These are phyloP conservation scores for Kwoniella sp. DNA, from an alignment of 768 basidiomycete species.

Conservation along the genomic window DNA sequence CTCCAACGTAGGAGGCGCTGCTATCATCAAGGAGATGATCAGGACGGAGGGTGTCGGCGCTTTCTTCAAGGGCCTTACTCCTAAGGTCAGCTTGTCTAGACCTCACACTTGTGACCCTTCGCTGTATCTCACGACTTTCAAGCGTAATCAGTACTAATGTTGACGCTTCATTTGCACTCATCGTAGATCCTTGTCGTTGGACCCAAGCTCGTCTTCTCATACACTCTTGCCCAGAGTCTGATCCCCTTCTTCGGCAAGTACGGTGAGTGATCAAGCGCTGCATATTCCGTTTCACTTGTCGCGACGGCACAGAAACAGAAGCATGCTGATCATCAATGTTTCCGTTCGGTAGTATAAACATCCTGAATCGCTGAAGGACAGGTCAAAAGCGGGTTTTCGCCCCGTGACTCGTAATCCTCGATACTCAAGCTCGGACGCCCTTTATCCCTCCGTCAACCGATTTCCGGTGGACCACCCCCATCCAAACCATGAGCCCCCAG, in stretches of 20 bases:
- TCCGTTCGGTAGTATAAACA: neutral
- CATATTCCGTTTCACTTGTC: too few species aligned
- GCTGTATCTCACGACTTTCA: neutral
- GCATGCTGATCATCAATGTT: neutral
- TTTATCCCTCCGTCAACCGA: too few species aligned
- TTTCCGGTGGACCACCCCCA: too few species aligned
- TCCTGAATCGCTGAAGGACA: neutral
- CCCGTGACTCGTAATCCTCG: too few species aligned
- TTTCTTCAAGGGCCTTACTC: slow-evolving; percentile 96
- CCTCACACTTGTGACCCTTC: neutral
- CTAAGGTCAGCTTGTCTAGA: slow-evolving; percentile 68
- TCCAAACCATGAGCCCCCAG: too few species aligned
- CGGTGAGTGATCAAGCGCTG: slow-evolving; percentile 53
- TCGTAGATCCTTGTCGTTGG: slow-evolving; percentile 90
- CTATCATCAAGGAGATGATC: slow-evolving; percentile 80
- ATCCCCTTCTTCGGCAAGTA: slow-evolving; percentile 90
- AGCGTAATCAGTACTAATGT: neutral
- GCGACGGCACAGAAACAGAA: too few species aligned
- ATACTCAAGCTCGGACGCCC: too few species aligned
- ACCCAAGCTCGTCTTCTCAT: slow-evolving; percentile 96
- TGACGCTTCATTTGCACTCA: neutral
- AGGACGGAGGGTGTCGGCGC: slow-evolving; percentile 79
- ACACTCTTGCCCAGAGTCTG: slow-evolving; percentile 92
- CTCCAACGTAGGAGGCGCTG: slow-evolving; percentile 63
- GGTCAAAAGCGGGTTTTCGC: too few species aligned